phyloP scores from a whole-genome alignment of 2,329 filamentous ascomycete species.

The Ascochyta koolunga region DNA sequence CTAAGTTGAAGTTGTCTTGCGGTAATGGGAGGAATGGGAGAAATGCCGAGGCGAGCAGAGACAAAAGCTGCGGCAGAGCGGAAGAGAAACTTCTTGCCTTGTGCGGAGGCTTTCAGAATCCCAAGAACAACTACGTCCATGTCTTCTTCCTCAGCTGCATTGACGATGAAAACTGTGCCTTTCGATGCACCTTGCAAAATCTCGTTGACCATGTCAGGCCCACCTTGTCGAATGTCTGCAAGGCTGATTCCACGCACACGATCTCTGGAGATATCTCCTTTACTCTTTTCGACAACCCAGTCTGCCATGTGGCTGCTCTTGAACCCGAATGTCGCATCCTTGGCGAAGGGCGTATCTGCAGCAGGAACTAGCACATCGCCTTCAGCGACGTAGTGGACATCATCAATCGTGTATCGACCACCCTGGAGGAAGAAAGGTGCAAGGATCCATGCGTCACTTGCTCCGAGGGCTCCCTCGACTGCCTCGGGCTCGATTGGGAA shows the following conservation, averaged over 20 bases:
- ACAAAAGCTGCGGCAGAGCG: slow-evolving; percentile 57
- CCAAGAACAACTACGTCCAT: slow-evolving; percentile 62
- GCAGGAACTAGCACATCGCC: slow-evolving; percentile 58
- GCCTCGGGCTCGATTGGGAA: slow-evolving; percentile 63
- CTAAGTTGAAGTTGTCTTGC: slow-evolving; percentile 50
- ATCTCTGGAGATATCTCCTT: slow-evolving; percentile 48
- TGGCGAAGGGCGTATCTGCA: slow-evolving; percentile 61
- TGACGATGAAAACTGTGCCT: slow-evolving; percentile 57
- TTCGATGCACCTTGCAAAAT: slow-evolving; percentile 48
- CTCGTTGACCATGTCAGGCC: slow-evolving; percentile 51
- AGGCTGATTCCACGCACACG: slow-evolving; percentile 55
- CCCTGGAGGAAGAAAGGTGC: slow-evolving; percentile 67
- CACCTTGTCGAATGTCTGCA: slow-evolving; percentile 56
- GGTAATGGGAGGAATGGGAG: slow-evolving; percentile 58
- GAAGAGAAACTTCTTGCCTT: slow-evolving; percentile 54
- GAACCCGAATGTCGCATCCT: slow-evolving; percentile 65
- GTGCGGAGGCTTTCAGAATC: slow-evolving; percentile 49
- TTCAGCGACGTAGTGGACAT: slow-evolving; percentile 65
- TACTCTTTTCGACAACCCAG: slow-evolving; percentile 62
- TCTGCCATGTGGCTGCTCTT: slow-evolving; percentile 59
- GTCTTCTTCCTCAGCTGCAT: slow-evolving; percentile 61
- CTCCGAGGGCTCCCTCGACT: slow-evolving; percentile 57
- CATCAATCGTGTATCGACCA: slow-evolving; percentile 62
- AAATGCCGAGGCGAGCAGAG: slow-evolving; percentile 59
- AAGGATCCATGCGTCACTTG: slow-evolving; percentile 60